Percentiles rank a stretch among this genome's conserved stretches.
phyloP scores from a whole-genome alignment of 495 filamentous ascomycete genomes.

The Aspergillus sclerotiicarbonarius region DNA sequence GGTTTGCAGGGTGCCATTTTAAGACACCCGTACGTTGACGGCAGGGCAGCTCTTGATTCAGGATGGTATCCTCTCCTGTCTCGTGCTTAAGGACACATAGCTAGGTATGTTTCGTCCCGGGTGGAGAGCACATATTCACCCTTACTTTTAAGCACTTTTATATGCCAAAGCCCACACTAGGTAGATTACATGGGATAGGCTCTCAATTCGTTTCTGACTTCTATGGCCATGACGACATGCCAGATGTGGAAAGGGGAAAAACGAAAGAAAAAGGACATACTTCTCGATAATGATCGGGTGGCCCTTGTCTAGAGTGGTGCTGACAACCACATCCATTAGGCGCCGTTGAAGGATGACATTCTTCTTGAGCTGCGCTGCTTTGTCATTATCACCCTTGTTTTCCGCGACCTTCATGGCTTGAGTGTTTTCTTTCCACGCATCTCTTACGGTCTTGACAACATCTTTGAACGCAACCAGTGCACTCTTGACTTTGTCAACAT shows the following conservation, averaged over 20 bases:
- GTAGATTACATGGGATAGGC: conserved; percentile 34
- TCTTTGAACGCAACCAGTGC: conserved; percentile 59
- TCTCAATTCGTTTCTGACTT: conserved; percentile 36
- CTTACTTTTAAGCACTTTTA: conserved; percentile 34
- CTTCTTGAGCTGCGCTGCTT: conserved; percentile 38
- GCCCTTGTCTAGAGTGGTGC: conserved; percentile 56
- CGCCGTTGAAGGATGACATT: conserved; percentile 57
- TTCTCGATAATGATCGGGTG: conserved; percentile 65
- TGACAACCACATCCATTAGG: conserved; percentile 59
- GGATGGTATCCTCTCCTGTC: conserved; percentile 26
- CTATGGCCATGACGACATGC: conserved; percentile 33
- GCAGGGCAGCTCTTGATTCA: background rate
- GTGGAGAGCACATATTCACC: conserved; percentile 15
- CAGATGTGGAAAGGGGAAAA: conserved; percentile 14
- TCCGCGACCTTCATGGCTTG: conserved; percentile 58
- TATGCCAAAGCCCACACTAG: conserved; percentile 26
- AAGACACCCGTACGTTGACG: background rate
- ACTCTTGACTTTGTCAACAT: conserved; percentile 47
- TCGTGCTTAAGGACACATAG: conserved; percentile 30
- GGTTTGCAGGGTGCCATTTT: background rate
- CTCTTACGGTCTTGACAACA: conserved; percentile 59
- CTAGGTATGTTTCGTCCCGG: conserved; percentile 12
- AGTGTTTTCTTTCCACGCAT: conserved; percentile 59
- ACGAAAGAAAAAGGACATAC: conserved; percentile 44
- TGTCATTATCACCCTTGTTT: conserved; percentile 45